phyloP scores from a whole-genome alignment of 805 yeast species.

The Nakazawaea peltata region DNA sequence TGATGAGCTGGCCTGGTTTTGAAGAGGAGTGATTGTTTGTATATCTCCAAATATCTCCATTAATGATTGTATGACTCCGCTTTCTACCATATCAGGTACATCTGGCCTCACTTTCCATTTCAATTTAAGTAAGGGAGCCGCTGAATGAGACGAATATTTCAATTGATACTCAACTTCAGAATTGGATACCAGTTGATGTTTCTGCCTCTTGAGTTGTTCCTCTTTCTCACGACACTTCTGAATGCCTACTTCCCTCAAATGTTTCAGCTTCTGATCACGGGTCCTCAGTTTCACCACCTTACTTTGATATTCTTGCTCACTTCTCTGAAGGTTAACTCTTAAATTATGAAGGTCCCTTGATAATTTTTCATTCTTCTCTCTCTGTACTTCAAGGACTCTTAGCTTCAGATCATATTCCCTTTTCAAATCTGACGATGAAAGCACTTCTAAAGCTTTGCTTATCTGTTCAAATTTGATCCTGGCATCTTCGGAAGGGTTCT shows the following conservation, averaged over 20 bases:
- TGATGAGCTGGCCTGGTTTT: conserved; percentile 10
- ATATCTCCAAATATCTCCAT: conserved; percentile 41
- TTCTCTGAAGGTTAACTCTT: conserved; percentile 20
- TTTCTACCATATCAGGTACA: conserved; percentile 22
- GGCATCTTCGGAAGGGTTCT: conserved; percentile 20
- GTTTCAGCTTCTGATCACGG: conserved; percentile 13
- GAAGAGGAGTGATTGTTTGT: conserved; percentile 9
- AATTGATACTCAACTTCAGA: conserved; percentile 1
- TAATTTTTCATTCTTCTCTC: conserved; percentile 5
- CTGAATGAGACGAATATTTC: conserved; percentile 2
- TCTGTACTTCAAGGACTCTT: conserved; percentile 1
- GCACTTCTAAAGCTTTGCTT: conserved; percentile 18
- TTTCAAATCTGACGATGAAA: conserved; percentile 14
- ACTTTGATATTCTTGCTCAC: conserved; percentile 21
- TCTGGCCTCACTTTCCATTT: conserved; percentile 39
- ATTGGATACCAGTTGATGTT: not conserved
- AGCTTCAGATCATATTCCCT: conserved; percentile 16
- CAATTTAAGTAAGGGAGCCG: conserved; percentile 16
- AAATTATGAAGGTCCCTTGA: conserved; percentile 13
- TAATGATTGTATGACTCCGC: conserved; percentile 25
- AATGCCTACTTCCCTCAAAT: conserved; percentile 14
- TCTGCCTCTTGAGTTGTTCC: not conserved
- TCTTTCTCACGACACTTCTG: conserved; percentile 10
- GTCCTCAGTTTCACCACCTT: conserved; percentile 2
- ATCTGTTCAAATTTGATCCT: conserved; percentile 20